Evolutionary conservation across 805 yeast species (phyloP).

Genomic region (Barnettozyma siamensis): DNA sequence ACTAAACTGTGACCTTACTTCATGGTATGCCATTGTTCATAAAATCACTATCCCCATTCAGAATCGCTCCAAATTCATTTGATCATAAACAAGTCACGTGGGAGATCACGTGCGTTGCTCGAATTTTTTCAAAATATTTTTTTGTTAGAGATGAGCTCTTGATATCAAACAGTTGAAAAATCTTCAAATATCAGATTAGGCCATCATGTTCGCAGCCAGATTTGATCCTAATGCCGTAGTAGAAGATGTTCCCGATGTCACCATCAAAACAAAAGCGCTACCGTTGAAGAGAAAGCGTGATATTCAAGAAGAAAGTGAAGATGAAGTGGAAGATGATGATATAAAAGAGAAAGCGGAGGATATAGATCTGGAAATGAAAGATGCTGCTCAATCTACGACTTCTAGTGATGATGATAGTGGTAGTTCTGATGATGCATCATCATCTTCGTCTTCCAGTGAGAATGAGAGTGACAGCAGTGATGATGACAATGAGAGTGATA

Average conservation of each 20-base stretch:
- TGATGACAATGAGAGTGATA: constrained; percentile 5
- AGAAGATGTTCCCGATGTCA: constrained; percentile 3
- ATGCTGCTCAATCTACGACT: constrained; percentile 6
- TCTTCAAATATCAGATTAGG: too few relatives aligned
- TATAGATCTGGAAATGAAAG: constrained; percentile 11
- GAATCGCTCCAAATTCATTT: too few relatives aligned
- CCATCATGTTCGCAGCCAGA: constrained; percentile 56
- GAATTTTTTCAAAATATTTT: neutral
- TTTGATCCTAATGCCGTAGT: constrained; percentile 44
- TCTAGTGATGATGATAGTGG: constrained; percentile 18
- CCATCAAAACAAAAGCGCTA: neutral
- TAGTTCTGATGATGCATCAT: constrained; percentile 6
- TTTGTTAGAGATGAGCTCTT: constrained; percentile 1
- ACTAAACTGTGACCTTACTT: too few relatives aligned
- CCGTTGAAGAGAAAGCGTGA: constrained; percentile 23
- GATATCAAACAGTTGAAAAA: too few relatives aligned
- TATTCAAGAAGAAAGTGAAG: neutral
- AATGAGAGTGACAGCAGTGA: constrained; percentile 20
- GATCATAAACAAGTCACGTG: too few relatives aligned
- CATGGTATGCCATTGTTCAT: too few relatives aligned
- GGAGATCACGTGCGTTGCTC: neutral
- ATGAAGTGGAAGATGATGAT: constrained; percentile 9
- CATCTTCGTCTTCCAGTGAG: constrained; percentile 6
- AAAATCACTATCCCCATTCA: too few relatives aligned
- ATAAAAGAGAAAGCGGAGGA: constrained; percentile 10